Conservation (phyloP, 2,329 filamentous ascomycete genomes). For the Hymenoscyphus fructigenus region DNA sequence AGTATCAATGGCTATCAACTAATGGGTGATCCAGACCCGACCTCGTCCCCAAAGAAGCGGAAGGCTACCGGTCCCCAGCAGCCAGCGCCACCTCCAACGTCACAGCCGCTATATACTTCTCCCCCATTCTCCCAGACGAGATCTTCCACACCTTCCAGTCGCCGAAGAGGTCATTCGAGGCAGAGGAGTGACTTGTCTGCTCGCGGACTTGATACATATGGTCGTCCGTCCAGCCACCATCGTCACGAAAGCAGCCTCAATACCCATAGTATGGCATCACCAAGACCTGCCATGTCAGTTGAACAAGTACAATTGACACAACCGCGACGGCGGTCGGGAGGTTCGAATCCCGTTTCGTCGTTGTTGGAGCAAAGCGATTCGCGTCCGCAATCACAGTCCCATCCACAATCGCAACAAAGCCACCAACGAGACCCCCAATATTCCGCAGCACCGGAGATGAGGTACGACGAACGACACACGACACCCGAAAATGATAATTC, state of each 20-base stretch:
- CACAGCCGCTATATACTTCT: constrained; percentile 48
- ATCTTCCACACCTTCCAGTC: constrained; percentile 51
- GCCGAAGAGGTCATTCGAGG: constrained; percentile 60
- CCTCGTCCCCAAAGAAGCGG: constrained; percentile 80
- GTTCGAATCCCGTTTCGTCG: constrained; percentile 34
- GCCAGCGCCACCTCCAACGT: constrained; percentile 46
- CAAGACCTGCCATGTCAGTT: constrained; percentile 17
- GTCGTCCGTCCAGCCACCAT: constrained; percentile 44
- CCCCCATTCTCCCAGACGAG: constrained; percentile 57
- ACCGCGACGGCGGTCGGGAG: constrained; percentile 29
- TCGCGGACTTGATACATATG: constrained; percentile 32
- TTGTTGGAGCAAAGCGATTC: constrained; percentile 34
- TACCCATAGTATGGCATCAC: constrained; percentile 26
- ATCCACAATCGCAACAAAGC: constrained; percentile 27
- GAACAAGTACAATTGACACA: constrained; percentile 20
- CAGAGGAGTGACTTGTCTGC: constrained; percentile 61
- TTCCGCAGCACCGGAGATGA: constrained; percentile 33
- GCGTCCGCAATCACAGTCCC: constrained; percentile 22
- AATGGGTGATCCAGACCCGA: constrained; percentile 52
- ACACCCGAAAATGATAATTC: constrained; percentile 29
- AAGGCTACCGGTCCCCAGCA: constrained; percentile 64
- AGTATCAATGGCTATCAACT: constrained; percentile 39
- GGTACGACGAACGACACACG: constrained; percentile 31
- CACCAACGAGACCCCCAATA: constrained; percentile 27
- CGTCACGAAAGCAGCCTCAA: constrained; percentile 33